Percentiles rank a stretch among this genome's conserved stretches.
These are phyloP conservation scores for Talaromyces atroroseus DNA, from an alignment of 2,329 filamentous ascomycete species.

Conservation along the genomic window DNA sequence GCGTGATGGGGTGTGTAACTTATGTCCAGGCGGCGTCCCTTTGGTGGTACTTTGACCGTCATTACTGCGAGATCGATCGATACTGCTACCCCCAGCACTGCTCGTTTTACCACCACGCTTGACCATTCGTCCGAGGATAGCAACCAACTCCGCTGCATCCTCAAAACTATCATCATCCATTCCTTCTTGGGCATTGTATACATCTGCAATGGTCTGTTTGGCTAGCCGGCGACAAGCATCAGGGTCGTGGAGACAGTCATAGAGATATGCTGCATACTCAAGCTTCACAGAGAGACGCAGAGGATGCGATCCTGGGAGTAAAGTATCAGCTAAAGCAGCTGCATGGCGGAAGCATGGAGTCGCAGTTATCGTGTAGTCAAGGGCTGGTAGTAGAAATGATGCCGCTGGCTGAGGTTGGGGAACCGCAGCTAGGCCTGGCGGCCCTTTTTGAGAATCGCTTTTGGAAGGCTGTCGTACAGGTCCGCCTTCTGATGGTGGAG, in stretches of 20 bases:
- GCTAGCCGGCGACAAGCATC: constrained; percentile 72
- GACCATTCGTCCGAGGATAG: constrained; percentile 81
- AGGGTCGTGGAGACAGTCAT: constrained; percentile 82
- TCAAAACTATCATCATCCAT: constrained; percentile 95
- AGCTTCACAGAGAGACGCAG: constrained; percentile 83
- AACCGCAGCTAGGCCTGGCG: constrained; percentile 33
- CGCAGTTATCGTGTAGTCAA: constrained; percentile 79
- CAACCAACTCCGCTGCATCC: constrained; percentile 83
- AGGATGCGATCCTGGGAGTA: constrained; percentile 83
- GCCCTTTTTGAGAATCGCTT: constrained; percentile 28
- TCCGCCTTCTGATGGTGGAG: constrained; percentile 51
- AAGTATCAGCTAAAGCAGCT: constrained; percentile 63
- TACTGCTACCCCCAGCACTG: constrained; percentile 27
- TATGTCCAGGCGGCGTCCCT: constrained; percentile 10
- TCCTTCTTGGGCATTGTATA: constrained; percentile 83
- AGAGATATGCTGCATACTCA: constrained; percentile 87
- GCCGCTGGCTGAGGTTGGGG: constrained; percentile 43
- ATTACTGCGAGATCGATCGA: constrained; percentile 15
- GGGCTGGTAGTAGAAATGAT: constrained; percentile 71
- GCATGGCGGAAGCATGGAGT: constrained; percentile 76
- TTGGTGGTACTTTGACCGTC: constrained; percentile 11
- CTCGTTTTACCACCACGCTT: constrained; percentile 56
- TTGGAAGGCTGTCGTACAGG: constrained; percentile 40
- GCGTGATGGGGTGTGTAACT: constrained; percentile 9
- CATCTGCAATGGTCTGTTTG: constrained; percentile 76